phyloP scores from a whole-genome alignment of 495 filamentous ascomycete genomes.

The Podospora anserina region DNA sequence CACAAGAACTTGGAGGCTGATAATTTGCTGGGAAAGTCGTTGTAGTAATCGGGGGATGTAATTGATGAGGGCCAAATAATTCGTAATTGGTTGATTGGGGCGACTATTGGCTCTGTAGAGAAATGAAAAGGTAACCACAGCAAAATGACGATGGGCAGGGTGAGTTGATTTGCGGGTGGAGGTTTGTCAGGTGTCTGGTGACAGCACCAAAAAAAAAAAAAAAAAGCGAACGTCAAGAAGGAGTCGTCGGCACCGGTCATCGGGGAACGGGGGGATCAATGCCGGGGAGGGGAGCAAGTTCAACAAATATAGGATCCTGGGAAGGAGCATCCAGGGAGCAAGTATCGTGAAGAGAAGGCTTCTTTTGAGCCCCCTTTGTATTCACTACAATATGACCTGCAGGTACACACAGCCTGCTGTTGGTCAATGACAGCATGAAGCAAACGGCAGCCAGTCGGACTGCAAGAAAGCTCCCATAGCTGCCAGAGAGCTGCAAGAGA shows the following conservation, averaged over 20 bases:
- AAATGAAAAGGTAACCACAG: slow-evolving; percentile 17
- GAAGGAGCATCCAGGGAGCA: background rate
- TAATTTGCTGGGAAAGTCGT: background rate
- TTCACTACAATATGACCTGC: background rate
- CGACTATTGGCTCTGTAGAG: slow-evolving; percentile 9
- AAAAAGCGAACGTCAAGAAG: background rate
- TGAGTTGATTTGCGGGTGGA: background rate
- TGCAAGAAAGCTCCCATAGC: background rate
- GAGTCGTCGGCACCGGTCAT: background rate
- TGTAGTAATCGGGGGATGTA: background rate
- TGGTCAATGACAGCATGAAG: background rate
- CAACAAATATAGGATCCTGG: background rate
- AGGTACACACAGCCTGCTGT: background rate
- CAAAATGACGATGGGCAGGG: slow-evolving; percentile 17
- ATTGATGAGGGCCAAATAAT: background rate
- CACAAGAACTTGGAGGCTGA: background rate
- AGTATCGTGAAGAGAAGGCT: background rate
- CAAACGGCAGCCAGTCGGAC: background rate
- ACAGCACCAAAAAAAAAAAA: background rate
- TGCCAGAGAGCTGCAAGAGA: slow-evolving; percentile 2
- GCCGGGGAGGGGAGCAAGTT: background rate
- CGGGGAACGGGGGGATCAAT: background rate
- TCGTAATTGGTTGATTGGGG: slow-evolving; percentile 4
- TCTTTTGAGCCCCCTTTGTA: slow-evolving; percentile 4
- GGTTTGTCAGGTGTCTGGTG: background rate